phyloP scores from a whole-genome alignment of 2,329 filamentous ascomycete genomes.

The Botrytis porri region DNA sequence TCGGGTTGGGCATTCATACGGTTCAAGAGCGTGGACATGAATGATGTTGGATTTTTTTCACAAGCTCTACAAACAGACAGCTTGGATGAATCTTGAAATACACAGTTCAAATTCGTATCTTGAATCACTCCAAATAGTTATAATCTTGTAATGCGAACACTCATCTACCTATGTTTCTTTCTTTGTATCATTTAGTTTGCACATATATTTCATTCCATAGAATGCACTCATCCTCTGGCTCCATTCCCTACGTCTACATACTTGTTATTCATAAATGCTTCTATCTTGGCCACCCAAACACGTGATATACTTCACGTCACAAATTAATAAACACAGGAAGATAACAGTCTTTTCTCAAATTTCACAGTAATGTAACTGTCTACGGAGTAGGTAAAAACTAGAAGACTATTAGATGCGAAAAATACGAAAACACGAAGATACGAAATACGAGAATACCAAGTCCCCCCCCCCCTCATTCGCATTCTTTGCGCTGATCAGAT shows the following conservation, averaged over 20 bases:
- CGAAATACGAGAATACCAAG: background rate
- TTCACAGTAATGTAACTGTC: background rate
- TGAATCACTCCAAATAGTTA: background rate
- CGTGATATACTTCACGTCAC: background rate
- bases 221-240: background rate
- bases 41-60: conserved; percentile 18
- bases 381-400: background rate
- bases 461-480: background rate
- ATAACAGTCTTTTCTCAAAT: background rate
- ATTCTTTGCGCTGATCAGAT: background rate
- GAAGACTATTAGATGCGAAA: background rate
- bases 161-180: background rate
- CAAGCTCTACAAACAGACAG: background rate
- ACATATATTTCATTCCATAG: background rate
- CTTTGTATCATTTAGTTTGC: background rate
- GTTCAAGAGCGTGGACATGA: conserved; percentile 1
- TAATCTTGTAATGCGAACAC: conserved; percentile 5
- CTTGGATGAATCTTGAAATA: conserved; percentile 14
- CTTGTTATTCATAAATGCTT: background rate
- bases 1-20: background rate
- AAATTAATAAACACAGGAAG: background rate
- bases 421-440: background rate
- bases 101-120: background rate
- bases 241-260: too few relatives aligned
- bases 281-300: background rate